These are phyloP conservation scores for Ogataea degrootiae DNA, from an alignment of 805 yeast genomes.

Conservation along the genomic window DNA sequence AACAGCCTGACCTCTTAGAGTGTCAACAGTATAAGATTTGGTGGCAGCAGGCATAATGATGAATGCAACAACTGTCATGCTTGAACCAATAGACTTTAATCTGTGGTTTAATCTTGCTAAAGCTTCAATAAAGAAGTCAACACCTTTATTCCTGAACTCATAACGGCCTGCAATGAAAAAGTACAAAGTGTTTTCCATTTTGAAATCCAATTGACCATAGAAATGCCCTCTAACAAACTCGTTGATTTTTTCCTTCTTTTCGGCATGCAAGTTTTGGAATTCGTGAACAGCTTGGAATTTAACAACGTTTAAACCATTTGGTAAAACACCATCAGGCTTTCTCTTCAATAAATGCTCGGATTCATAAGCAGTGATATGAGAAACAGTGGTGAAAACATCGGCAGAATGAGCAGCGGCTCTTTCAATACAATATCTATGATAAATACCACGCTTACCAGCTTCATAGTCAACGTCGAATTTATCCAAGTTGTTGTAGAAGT, in stretches of 20 bases:
- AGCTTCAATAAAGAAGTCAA: conserved; percentile 89
- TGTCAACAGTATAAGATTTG: conserved; percentile 91
- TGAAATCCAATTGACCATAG: conserved; percentile 94
- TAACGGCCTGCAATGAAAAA: conserved; percentile 97
- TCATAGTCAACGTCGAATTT: conserved; percentile 92
- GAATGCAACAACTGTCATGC: conserved; percentile 92
- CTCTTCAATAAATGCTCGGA: conserved; percentile 88
- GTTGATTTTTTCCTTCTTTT: conserved; percentile 84
- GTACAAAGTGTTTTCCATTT: conserved; percentile 87
- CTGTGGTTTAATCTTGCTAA: conserved; percentile 88
- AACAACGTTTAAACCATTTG: conserved; percentile 92
- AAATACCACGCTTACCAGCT: conserved; percentile 96
- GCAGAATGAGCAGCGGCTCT: conserved; percentile 94
- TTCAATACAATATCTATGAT: conserved; percentile 95
- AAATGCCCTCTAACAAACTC: conserved; percentile 96
- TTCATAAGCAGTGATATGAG: conserved; percentile 96
- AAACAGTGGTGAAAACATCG: conserved; percentile 95
- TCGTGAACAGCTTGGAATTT: conserved; percentile 97
- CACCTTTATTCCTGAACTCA: conserved; percentile 95
- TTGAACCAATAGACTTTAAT: conserved; percentile 75
- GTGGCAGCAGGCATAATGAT: conserved; percentile 97
- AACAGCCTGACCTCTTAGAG: conserved; percentile 94
- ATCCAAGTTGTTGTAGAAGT: conserved; percentile 87
- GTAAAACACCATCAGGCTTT: conserved; percentile 96
- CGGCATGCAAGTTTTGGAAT: conserved; percentile 93